Evolutionary conservation across 768 basidiomycete species (phyloP).

Genomic region (Suillus occidentalis): DNA sequence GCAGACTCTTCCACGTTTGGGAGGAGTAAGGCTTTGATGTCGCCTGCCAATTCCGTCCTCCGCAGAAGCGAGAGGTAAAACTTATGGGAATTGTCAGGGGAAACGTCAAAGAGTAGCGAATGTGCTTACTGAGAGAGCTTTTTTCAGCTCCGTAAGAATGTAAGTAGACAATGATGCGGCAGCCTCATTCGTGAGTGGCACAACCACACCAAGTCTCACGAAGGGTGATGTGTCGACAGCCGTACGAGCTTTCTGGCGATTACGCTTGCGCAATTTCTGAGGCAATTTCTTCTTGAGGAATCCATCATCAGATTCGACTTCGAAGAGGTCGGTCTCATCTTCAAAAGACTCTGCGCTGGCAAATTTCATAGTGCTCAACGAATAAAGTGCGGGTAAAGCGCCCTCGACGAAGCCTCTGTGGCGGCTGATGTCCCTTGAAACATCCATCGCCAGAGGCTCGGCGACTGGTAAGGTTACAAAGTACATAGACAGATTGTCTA

Average conservation of each 20-base stretch:
- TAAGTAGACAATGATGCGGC: slow-evolving; percentile 12
- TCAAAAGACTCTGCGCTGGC: not conserved
- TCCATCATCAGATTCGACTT: slow-evolving; percentile 7
- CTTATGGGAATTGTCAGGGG: slow-evolving; percentile 12
- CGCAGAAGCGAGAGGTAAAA: slow-evolving; percentile 25
- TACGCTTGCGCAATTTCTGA: slow-evolving; percentile 30
- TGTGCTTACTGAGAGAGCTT: slow-evolving; percentile 29
- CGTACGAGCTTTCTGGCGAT: slow-evolving; percentile 11
- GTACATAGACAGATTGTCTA: slow-evolving; percentile 26
- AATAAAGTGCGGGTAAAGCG: slow-evolving; percentile 24
- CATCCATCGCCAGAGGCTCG: slow-evolving; percentile 14
- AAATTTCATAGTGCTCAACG: slow-evolving; percentile 11
- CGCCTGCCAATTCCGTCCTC: slow-evolving; percentile 13
- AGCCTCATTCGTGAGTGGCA: slow-evolving; percentile 28
- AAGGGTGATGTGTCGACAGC: slow-evolving; percentile 31
- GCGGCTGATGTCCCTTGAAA: slow-evolving; percentile 15
- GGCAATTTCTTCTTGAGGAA: slow-evolving; percentile 18
- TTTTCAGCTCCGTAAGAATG: slow-evolving; percentile 27
- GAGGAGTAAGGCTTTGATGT: slow-evolving; percentile 7
- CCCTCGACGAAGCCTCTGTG: slow-evolving; percentile 24
- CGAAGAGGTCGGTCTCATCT: slow-evolving; percentile 6
- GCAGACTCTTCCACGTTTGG: slow-evolving; percentile 4
- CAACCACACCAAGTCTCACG: slow-evolving; percentile 23
- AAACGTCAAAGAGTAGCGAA: not conserved
- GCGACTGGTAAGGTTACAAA: slow-evolving; percentile 23